Evolutionary conservation across 2,329 filamentous ascomycete genomes (phyloP).

Genomic region (Drechslerella coelobrocha): DNA sequence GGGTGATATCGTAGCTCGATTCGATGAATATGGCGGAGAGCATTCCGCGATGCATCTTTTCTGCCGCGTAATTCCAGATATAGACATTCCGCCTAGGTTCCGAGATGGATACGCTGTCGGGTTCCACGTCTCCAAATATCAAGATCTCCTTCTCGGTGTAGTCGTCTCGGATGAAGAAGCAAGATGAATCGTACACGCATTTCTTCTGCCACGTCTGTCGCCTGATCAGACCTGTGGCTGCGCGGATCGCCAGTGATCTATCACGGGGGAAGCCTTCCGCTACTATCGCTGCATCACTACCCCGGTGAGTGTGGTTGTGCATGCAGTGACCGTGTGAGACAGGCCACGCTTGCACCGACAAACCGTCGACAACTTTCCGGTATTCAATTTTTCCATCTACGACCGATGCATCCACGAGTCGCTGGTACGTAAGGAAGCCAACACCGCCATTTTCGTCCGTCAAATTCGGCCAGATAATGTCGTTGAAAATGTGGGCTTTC

Average conservation of each 20-base stretch:
- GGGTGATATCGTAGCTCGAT: slow-evolving; percentile 86
- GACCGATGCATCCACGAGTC: slow-evolving; percentile 88
- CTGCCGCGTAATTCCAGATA: slow-evolving; percentile 88
- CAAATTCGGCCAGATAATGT: slow-evolving; percentile 95
- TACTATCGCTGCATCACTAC: slow-evolving; percentile 60
- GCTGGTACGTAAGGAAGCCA: slow-evolving; percentile 86
- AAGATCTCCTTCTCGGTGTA: slow-evolving; percentile 76
- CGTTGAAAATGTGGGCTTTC: slow-evolving; percentile 96
- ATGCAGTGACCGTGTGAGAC: slow-evolving; percentile 92
- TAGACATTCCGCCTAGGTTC: slow-evolving; percentile 78
- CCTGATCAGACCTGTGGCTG: slow-evolving; percentile 27
- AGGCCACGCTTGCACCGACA: slow-evolving; percentile 85
- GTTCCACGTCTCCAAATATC: slow-evolving; percentile 94
- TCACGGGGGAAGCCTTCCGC: slow-evolving; percentile 14
- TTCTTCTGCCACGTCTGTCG: slow-evolving; percentile 59
- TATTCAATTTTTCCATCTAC: slow-evolving; percentile 74
- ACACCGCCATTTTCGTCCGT: slow-evolving; percentile 95
- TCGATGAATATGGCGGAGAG: slow-evolving; percentile 90
- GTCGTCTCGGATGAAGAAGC: slow-evolving; percentile 87
- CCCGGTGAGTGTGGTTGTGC: slow-evolving; percentile 72
- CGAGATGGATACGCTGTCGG: slow-evolving; percentile 74
- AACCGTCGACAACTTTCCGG: slow-evolving; percentile 82
- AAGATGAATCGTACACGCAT: slow-evolving; percentile 85
- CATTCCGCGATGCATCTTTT: slow-evolving; percentile 75
- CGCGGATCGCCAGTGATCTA: slow-evolving; percentile 44